Evolutionary conservation across 2,329 filamentous ascomycete species (phyloP).

Genomic region (Botrytis byssoidea): DNA sequence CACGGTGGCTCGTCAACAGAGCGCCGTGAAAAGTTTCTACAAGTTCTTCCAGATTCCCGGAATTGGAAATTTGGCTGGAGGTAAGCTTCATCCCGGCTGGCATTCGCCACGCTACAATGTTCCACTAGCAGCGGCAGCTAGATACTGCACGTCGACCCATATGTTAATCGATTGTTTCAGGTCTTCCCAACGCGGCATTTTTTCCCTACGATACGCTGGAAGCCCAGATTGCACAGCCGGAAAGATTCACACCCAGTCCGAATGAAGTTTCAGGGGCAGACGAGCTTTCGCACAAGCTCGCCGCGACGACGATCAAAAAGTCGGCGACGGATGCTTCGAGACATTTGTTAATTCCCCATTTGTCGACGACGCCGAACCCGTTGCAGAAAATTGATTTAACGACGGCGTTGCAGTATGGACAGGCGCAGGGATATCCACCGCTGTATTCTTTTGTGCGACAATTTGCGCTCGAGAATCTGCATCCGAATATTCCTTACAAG

Average conservation of each 20-base stretch:
- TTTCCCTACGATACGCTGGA: constrained; percentile 93
- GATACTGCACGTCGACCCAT: constrained; percentile 6
- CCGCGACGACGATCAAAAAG: constrained; percentile 37
- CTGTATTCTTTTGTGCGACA: constrained; percentile 75
- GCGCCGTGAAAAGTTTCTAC: constrained; percentile 77
- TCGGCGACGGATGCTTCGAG: constrained; percentile 30
- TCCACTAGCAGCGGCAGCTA: background rate
- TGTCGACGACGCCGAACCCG: constrained; percentile 56
- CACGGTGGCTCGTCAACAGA: constrained; percentile 63
- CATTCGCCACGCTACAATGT: background rate
- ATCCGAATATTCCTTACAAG: constrained; percentile 77
- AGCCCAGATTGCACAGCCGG: constrained; percentile 70
- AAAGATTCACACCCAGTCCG: constrained; percentile 70
- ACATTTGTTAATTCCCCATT: constrained; percentile 71
- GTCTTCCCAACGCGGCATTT: constrained; percentile 75
- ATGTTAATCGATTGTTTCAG: constrained; percentile 39
- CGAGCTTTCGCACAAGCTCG: constrained; percentile 41
- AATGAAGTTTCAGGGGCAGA: constrained; percentile 43
- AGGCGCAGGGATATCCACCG: constrained; percentile 77
- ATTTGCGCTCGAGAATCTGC: constrained; percentile 72
- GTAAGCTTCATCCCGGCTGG: constrained; percentile 43
- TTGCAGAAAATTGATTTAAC: constrained; percentile 74
- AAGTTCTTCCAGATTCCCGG: constrained; percentile 72
- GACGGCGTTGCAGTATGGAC: constrained; percentile 83
- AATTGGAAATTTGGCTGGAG: constrained; percentile 62